Base-by-base conservation (phyloP, 2,329 filamentous ascomycete genomes). In the Rhynchosporium graminicola region DNA sequence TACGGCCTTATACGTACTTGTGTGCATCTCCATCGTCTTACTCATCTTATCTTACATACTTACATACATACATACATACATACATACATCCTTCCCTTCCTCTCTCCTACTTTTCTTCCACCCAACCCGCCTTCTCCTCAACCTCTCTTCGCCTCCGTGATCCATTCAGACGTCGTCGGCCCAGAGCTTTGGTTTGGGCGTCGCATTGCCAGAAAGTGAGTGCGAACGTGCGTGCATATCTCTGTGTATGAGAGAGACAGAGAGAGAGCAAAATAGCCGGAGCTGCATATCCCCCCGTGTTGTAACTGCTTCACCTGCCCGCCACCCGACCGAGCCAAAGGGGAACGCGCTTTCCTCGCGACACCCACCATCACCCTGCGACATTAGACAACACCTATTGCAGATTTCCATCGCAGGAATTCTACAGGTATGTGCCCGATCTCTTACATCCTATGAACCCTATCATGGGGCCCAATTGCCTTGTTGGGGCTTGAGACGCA, bases 351-450 rank as follows among this genome's bases (percentile, higher is more conserved):
- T 50, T 63, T 63, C 59, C 62, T 55, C 56, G 29, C 56, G 48
- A 60, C 52, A 13, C 42, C 28, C 33, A 38, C 42, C 51, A 57
- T 13, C 57, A 51, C 43, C 55, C 42, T 46, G 33, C 42, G 4
- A 58, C 48, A 52, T 38, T 42, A 28, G 28, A 42, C 48, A 20
- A 20, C 47, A 45, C 43, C 42, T 15, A 47, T 36, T 15, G 10
- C 54, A 56, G 28, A 46, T 42, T n/a, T 57, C 50, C 38, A 60
- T 31, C 52, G 58, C 48, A 55, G 26, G 20, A 56, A 59, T 51
- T 52, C 46, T 33, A 48, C 47, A 48, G 65, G 65, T 67, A 67
- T 50, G 65, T 56, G 52, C 59, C 26, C 38, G 60, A 47, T 52
- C 29, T 42, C 61, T 55, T 59, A 48, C 56, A 43, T 43, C 52